Conservation (phyloP, 805 yeast species). For the Teunomyces gatunensis region DNA sequence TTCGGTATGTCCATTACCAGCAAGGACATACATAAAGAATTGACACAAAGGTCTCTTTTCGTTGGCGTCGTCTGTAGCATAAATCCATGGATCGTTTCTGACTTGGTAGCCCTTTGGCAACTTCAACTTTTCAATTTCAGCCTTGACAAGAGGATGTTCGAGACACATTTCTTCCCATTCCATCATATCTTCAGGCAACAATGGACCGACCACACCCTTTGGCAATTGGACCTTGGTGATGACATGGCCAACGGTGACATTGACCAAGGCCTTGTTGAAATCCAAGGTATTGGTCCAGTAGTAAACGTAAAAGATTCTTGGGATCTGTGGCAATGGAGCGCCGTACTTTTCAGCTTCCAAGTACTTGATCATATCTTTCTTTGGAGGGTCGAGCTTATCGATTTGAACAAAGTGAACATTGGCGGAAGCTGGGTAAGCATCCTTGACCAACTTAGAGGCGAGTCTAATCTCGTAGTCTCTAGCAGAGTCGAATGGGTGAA, state of each 20-base stretch:
- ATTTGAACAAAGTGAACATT: constrained; percentile 63
- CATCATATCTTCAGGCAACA: constrained; percentile 61
- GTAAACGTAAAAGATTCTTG: constrained; percentile 67
- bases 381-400: constrained; percentile 77
- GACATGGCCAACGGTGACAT: constrained; percentile 60
- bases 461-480: constrained; percentile 56
- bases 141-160: constrained; percentile 55
- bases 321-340: constrained; percentile 50
- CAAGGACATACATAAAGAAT: constrained; percentile 71
- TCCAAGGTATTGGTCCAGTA: constrained; percentile 50
- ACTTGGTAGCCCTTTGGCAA: constrained; percentile 56
- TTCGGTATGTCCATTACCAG: constrained; percentile 61
- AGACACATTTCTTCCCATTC: constrained; percentile 51
- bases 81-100: constrained; percentile 80
- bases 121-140: constrained; percentile 65
- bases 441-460: constrained; percentile 61
- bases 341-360: constrained; percentile 62
- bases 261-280: constrained; percentile 71
- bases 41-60: constrained; percentile 65
- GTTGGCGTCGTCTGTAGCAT: constrained; percentile 68
- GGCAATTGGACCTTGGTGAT: constrained; percentile 56
- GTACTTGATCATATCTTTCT: constrained; percentile 63
- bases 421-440: constrained; percentile 48
- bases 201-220: constrained; percentile 67
- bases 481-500: constrained; percentile 60